phyloP scores from a whole-genome alignment of 306 rosid species.

The Fagus crenata region DNA sequence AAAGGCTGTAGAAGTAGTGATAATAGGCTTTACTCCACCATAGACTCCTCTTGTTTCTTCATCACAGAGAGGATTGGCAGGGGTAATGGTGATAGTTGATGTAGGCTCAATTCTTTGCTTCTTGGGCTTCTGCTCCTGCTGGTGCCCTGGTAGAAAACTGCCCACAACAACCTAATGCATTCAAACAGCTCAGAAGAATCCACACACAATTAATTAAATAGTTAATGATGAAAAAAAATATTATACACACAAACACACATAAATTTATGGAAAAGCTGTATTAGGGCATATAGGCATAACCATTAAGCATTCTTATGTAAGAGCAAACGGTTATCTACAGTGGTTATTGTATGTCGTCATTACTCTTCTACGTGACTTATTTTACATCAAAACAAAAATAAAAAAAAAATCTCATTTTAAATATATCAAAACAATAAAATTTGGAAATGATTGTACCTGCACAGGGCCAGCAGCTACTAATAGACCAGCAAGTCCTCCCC shows the following conservation, averaged over 20 bases:
- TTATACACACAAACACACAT: not conserved
- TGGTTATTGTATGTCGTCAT: not conserved
- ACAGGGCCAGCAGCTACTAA: conserved; percentile 76
- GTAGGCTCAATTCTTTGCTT: conserved; percentile 58
- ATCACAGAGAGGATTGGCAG: conserved; percentile 38
- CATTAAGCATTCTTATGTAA: not conserved
- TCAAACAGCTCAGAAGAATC: conserved; percentile 8
- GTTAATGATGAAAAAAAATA: not conserved
- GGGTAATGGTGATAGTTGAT: conserved; percentile 35
- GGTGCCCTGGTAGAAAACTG: conserved; percentile 75
- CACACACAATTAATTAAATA: conserved; percentile 3
- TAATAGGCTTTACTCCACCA: conserved; percentile 61
- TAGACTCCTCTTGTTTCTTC: conserved; percentile 52
- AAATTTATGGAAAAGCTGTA: not conserved
- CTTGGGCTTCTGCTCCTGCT: conserved; percentile 71
- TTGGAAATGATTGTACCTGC: conserved; percentile 49
- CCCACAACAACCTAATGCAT: conserved; percentile 65
- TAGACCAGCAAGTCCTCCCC: conserved; percentile 74
- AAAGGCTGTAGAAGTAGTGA: conserved; percentile 61
- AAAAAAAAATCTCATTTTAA: not conserved
- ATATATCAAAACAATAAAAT: not conserved
- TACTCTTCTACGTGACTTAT: not conserved
- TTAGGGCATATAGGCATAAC: not conserved
- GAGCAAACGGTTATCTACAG: not conserved
- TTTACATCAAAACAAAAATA: not conserved